Evolutionary conservation across 495 filamentous ascomycete species (phyloP), one percentile per base, ranked within the genome.

Genomic region (Neurospora sp.): DNA sequence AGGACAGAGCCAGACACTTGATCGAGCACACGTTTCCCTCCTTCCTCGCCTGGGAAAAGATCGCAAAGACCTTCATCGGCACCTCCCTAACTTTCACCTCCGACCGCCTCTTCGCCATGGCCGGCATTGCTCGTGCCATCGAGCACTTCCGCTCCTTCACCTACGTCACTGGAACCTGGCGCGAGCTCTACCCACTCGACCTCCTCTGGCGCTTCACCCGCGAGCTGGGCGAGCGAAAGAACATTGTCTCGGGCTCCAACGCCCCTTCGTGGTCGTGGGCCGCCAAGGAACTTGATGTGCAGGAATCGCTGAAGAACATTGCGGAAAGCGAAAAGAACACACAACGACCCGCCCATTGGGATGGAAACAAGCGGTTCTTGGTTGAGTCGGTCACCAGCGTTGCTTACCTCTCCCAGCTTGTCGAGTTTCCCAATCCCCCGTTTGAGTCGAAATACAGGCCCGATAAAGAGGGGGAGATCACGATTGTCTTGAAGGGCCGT

Each of bases 151-250:
- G 41, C 27, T 69, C 54, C 66, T 72, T 76, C n/a, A 72, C 71
- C 0, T 79, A 79, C 42, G 71, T 74, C 9, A 77, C 77, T 23
- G 77, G 77, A 2, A 44, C 76, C 10, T 79, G 76, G 77, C 41
- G 54, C 2, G 73, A 74, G 59, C 71, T 74, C 2, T 72, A 69
- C 54, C 70, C 71, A 2, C 69, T 42, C 10, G 73, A 74, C 35
- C 39, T 74, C 2, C 73, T 74, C 40, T 74, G 73, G 73, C 54
- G 27, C 14, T 62, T 62, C 14, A 62, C 54, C 54, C 54, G 54
- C 5, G 54, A 62, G 23, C 7, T 62, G 23, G 54, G 23, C 23
- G 54, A 35, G 27, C 12, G 54, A 35, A 62, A 35, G 5, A 62
- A 62, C 27, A 1, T 18, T 0, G 6, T 18, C 27, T 62, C 54